A percentile compares a stretch with the other conserved stretches of the same genome.
These are phyloP conservation scores for Caulochytrium protostelioides DNA, from an alignment of 371 early-diverging fungal species.

Conservation along the genomic window DNA sequence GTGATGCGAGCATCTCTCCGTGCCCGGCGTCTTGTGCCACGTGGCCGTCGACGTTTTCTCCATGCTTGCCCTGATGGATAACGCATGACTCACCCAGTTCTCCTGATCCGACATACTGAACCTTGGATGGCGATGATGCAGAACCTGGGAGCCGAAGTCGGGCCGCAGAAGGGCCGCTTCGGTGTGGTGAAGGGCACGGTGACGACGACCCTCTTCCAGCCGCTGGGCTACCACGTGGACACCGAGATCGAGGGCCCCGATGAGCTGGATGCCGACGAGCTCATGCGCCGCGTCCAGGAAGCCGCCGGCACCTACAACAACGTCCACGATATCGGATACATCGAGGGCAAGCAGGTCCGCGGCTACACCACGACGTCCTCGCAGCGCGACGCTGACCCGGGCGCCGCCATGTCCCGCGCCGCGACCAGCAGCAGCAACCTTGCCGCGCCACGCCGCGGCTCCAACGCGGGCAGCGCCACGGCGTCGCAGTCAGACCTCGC, in stretches of 20 bases:
- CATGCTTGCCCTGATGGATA: no score
- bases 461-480: not conserved
- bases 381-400: no score
- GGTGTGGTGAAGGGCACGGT: constrained; percentile 11
- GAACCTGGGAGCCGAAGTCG: constrained; percentile 9
- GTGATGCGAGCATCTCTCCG: not conserved
- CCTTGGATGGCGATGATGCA: no score
- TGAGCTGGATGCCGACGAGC: constrained; percentile 4
- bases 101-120: no score
- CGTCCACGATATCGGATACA: constrained; percentile 2
- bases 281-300: constrained; percentile 4
- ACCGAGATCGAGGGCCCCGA: constrained; percentile 6
- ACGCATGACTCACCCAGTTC: no score
- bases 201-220: constrained; percentile 6
- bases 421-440: no score
- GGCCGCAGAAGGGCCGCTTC: constrained; percentile 10
- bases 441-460: not conserved
- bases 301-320: constrained; percentile 2
- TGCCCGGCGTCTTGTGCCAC: no score
- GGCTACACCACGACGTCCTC: no score
- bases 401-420: no score
- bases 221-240: constrained; percentile 12
- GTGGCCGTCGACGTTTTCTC: no score
- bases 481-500: no score
- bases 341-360: constrained; percentile 5